These are phyloP conservation scores for Fragaria iinumae DNA, from an alignment of 306 rosid species.

Conservation along the genomic window DNA sequence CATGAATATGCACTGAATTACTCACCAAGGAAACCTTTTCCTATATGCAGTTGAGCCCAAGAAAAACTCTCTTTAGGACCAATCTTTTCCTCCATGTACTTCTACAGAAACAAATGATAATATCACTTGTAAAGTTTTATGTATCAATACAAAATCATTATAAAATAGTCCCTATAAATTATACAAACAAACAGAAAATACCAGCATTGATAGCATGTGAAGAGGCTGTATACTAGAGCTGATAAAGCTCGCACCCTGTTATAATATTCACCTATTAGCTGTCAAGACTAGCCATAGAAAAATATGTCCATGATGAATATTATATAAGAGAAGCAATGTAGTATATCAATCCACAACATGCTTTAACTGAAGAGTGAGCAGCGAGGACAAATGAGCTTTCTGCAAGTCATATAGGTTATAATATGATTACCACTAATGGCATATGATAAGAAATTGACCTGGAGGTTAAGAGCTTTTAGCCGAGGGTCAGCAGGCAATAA, in stretches of 20 bases:
- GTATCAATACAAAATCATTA: neutral
- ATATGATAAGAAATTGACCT: constrained; percentile 25
- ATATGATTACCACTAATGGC: neutral
- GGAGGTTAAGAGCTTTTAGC: constrained; percentile 47
- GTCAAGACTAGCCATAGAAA: neutral
- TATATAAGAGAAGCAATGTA: neutral
- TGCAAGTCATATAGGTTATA: neutral
- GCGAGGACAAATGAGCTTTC: neutral
- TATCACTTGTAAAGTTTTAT: neutral
- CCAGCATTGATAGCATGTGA: constrained; percentile 37
- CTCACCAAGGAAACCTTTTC: constrained; percentile 40
- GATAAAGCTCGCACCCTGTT: constrained; percentile 39
- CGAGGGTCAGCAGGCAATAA: constrained; percentile 43
- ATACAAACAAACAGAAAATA: constrained; percentile 23
- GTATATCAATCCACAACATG: neutral
- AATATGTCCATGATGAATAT: neutral
- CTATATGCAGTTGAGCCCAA: constrained; percentile 34
- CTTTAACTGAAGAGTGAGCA: neutral
- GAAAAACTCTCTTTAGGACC: constrained; percentile 29
- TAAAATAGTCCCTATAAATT: no score
- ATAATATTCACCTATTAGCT: constrained; percentile 17
- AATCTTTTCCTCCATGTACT: constrained; percentile 36
- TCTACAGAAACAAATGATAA: constrained; percentile 23
- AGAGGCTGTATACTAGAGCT: constrained; percentile 48
- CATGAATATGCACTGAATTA: neutral